Evolutionary conservation across 352 stramenopile genomes (phyloP).

Genomic region (Phytophthora macrochlamydospora): DNA sequence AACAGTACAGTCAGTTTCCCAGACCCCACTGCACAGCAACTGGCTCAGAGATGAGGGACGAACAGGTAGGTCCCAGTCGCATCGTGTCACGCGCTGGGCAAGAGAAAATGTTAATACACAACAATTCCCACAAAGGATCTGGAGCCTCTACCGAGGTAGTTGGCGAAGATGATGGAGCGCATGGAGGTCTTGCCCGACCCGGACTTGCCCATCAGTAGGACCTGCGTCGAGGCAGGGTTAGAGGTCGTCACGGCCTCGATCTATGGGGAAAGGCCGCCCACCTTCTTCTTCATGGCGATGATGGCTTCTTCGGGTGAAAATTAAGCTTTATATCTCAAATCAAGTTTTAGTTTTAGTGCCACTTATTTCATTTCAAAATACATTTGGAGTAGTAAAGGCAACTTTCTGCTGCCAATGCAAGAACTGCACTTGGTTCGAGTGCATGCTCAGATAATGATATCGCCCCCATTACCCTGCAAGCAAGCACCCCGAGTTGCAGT

Average conservation of each 20-base stretch:
- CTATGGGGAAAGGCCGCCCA: constrained; percentile 9
- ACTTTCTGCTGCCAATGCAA: too few relatives aligned
- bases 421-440: too few relatives aligned
- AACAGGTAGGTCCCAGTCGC: constrained; percentile 94
- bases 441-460: too few relatives aligned
- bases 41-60: constrained; percentile 2
- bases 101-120: background rate
- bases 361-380: too few relatives aligned
- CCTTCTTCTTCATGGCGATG: constrained; percentile 68
- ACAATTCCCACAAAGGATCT: background rate
- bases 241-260: background rate
- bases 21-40: background rate
- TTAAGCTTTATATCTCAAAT: too few relatives aligned
- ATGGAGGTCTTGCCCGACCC: constrained; percentile 99
- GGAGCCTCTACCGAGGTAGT: constrained; percentile 92
- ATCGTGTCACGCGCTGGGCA: constrained; percentile 95
- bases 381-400: too few relatives aligned
- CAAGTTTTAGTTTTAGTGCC: too few relatives aligned
- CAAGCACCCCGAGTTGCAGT: too few relatives aligned
- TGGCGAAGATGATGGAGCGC: constrained; percentile 99
- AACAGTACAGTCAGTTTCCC: constrained; percentile 13
- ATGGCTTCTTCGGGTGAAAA: background rate
- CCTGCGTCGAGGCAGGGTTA: constrained; percentile 49
- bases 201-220: constrained; percentile 96
- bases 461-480: too few relatives aligned